These are phyloP conservation scores for Xylogone sp. DNA, from an alignment of 2,329 filamentous ascomycete species.

Conservation along the genomic window DNA sequence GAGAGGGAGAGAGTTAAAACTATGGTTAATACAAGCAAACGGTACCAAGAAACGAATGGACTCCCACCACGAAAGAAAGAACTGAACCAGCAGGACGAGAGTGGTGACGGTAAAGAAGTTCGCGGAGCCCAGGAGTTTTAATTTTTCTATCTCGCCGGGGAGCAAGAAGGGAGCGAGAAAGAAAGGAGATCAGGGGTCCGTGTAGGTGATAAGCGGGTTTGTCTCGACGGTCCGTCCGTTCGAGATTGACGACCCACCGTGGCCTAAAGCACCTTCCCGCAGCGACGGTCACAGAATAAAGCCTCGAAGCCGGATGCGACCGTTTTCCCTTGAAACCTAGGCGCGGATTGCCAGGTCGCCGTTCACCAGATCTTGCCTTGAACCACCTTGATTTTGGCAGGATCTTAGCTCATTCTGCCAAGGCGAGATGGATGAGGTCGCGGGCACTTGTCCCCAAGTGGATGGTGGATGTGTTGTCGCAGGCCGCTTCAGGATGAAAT, in stretches of 20 bases:
- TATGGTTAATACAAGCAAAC: neutral
- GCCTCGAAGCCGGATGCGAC: slow-evolving; percentile 16
- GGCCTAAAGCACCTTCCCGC: slow-evolving; percentile 10
- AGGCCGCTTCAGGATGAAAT: slow-evolving; percentile 34
- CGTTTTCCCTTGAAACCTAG: slow-evolving; percentile 21
- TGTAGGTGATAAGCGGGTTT: slow-evolving; percentile 17
- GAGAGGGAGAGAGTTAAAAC: slow-evolving; percentile 14
- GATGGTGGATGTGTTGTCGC: slow-evolving; percentile 41
- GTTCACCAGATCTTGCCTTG: slow-evolving; percentile 6
- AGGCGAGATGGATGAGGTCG: slow-evolving; percentile 15
- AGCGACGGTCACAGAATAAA: slow-evolving; percentile 14
- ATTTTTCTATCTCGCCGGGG: slow-evolving; percentile 42
- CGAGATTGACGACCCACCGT: slow-evolving; percentile 2
- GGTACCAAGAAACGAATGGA: slow-evolving; percentile 29
- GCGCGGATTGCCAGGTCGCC: slow-evolving; percentile 7
- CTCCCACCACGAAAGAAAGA: slow-evolving; percentile 40
- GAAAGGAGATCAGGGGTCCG: slow-evolving; percentile 28
- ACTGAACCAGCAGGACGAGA: slow-evolving; percentile 57
- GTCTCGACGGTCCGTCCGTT: slow-evolving; percentile 5
- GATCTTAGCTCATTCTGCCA: slow-evolving; percentile 29
- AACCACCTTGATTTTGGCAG: slow-evolving; percentile 13
- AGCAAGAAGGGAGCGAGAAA: slow-evolving; percentile 30
- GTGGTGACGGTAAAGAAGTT: slow-evolving; percentile 33
- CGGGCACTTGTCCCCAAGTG: slow-evolving; percentile 14
- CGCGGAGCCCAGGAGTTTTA: slow-evolving; percentile 35